Conservation (phyloP, 257 asterid genomes). For the Lavandula angustifolia region DNA sequence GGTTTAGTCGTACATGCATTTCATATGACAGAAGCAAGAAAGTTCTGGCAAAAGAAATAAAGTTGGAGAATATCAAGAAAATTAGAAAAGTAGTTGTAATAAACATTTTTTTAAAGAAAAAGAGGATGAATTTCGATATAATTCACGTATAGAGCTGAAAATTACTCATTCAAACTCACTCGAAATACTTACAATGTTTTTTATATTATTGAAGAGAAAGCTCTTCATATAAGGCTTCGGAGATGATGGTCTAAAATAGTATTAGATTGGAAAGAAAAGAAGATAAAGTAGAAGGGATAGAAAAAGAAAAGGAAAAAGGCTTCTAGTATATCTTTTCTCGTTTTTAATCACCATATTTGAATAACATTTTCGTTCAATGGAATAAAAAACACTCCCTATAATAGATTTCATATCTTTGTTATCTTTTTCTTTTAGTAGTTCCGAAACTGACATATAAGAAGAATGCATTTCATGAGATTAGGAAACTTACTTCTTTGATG, state of each 20-base stretch:
- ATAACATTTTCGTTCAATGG: neutral
- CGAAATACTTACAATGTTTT: too few relatives aligned
- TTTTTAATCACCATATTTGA: slow-evolving; percentile 18
- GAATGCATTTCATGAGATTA: slow-evolving; percentile 32
- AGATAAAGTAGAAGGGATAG: slow-evolving; percentile 33
- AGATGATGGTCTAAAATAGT: slow-evolving; percentile 11
- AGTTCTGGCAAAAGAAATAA: slow-evolving; percentile 13
- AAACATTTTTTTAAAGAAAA: too few relatives aligned
- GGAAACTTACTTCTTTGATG: slow-evolving; percentile 65
- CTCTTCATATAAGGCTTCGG: slow-evolving; percentile 3
- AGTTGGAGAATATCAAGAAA: slow-evolving; percentile 8
- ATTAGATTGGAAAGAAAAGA: slow-evolving; percentile 38
- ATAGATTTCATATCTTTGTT: slow-evolving; percentile 1
- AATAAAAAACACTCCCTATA: neutral
- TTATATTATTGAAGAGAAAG: slow-evolving; percentile 21
- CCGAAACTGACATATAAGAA: slow-evolving; percentile 18
- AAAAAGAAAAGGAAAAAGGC: slow-evolving; percentile 32
- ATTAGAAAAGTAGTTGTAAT: neutral
- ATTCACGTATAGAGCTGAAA: too few relatives aligned
- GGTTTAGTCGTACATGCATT: slow-evolving; percentile 29
- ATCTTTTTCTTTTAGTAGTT: slow-evolving; percentile 18
- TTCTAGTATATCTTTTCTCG: slow-evolving; percentile 26
- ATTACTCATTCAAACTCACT: too few relatives aligned
- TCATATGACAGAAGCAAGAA: slow-evolving; percentile 26
- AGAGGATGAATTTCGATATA: neutral